These are phyloP conservation scores for Hypoxylon rickii DNA, from an alignment of 495 filamentous ascomycete species.

Conservation along the genomic window DNA sequence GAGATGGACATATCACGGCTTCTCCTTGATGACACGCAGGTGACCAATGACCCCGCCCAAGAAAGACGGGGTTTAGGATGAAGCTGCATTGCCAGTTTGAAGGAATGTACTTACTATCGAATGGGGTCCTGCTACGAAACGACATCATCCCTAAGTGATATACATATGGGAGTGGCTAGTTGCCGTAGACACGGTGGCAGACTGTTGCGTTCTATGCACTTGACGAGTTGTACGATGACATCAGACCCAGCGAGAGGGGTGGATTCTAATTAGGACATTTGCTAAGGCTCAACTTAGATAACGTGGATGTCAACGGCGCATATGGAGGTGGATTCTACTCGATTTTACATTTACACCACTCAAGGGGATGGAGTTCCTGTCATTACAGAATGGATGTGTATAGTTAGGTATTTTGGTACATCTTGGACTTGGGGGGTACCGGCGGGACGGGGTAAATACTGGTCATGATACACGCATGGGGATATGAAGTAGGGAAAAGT, in stretches of 20 bases:
- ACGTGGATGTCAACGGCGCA: neutral
- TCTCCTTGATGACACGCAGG: constrained; percentile 49
- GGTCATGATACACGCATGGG: neutral
- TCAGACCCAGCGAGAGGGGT: neutral
- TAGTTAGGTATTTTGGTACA: too few relatives aligned
- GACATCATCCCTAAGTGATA: too few relatives aligned
- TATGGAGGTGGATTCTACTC: neutral
- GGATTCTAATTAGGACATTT: neutral
- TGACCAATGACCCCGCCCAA: constrained; percentile 20
- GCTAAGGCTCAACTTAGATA: neutral
- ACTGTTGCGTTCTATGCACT: too few relatives aligned
- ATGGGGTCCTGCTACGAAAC: too few relatives aligned
- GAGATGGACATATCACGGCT: constrained; percentile 58
- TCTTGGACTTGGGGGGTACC: neutral
- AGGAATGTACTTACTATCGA: too few relatives aligned
- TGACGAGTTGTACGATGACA: too few relatives aligned
- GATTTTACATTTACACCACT: neutral
- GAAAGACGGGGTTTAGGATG: constrained; percentile 37
- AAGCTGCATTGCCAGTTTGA: constrained; percentile 2
- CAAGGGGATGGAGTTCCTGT: neutral
- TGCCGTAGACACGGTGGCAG: too few relatives aligned
- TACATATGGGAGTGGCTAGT: too few relatives aligned
- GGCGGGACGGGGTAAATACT: neutral
- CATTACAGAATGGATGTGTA: neutral
- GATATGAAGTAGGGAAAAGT: neutral